A percentile compares a stretch with the other conserved stretches of the same genome.
phyloP scores from a whole-genome alignment of 1,139 yeast genomes.

The Saccharomyces hybrid region DNA sequence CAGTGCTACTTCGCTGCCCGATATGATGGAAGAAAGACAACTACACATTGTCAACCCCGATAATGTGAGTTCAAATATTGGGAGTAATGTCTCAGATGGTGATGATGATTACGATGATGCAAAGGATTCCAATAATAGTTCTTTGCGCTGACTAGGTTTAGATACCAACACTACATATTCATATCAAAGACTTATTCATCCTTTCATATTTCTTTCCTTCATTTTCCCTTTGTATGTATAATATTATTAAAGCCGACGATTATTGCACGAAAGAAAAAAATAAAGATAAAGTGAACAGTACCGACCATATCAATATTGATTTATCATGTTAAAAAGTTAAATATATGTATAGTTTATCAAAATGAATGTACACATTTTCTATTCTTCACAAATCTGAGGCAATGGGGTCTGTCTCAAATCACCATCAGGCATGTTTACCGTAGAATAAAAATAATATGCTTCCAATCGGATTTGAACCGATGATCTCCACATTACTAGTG shows the following conservation, averaged over 20 bases:
- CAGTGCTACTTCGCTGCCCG: constrained; percentile 68
- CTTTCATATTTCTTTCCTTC: neutral
- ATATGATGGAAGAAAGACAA: constrained; percentile 35
- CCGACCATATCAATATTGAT: neutral
- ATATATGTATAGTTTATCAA: neutral
- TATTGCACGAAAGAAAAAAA: neutral
- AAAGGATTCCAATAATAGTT: constrained; percentile 6
- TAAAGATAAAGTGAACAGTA: neutral
- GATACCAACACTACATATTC: neutral
- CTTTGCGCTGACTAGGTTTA: constrained; percentile 3
- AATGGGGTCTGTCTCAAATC: neutral
- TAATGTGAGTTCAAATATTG: constrained; percentile 8
- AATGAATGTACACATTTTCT: neutral
- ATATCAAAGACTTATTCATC: neutral
- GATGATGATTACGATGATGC: constrained; percentile 11
- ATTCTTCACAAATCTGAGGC: neutral
- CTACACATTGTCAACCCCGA: constrained; percentile 30
- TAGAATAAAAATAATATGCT: constrained; percentile 9
- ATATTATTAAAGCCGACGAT: neutral
- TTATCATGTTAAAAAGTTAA: neutral
- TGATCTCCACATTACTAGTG: constrained; percentile 23
- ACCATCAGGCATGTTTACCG: too few species aligned
- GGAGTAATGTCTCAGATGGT: constrained; percentile 2
- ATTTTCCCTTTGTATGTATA: neutral
- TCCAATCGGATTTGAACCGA: constrained; percentile 20